Evolutionary conservation across 768 basidiomycete species (phyloP).

Genomic region (Boletus sensibilis): DNA sequence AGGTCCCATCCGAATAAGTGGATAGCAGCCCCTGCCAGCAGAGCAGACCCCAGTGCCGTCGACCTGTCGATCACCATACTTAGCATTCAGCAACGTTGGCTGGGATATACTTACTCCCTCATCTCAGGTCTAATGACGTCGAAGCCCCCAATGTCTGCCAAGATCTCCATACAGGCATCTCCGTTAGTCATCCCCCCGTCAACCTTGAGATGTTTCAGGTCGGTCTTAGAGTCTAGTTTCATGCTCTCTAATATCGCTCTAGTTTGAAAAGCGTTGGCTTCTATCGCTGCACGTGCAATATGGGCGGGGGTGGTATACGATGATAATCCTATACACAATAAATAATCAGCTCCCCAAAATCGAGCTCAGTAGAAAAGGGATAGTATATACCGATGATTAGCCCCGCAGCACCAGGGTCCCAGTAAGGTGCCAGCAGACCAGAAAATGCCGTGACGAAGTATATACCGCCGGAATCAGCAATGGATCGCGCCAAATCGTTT

Average conservation of each 20-base stretch:
- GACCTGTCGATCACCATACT: slow-evolving; percentile 50
- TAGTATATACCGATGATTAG: slow-evolving; percentile 66
- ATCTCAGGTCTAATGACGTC: slow-evolving; percentile 91
- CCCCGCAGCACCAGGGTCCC: slow-evolving; percentile 92
- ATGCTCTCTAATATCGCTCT: slow-evolving; percentile 94
- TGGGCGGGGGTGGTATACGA: slow-evolving; percentile 90
- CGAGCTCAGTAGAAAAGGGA: not conserved
- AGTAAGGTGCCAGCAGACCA: slow-evolving; percentile 94
- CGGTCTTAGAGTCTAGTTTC: slow-evolving; percentile 80
- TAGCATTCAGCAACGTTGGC: not conserved
- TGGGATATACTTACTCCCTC: slow-evolving; percentile 71
- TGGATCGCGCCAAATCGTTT: slow-evolving; percentile 78
- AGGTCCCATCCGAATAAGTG: slow-evolving; percentile 92
- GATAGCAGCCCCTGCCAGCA: slow-evolving; percentile 89
- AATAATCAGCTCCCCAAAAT: not conserved
- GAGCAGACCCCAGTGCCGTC: slow-evolving; percentile 92
- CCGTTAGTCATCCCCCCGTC: slow-evolving; percentile 99
- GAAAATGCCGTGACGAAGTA: slow-evolving; percentile 98
- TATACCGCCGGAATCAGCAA: slow-evolving; percentile 78
- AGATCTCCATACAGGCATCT: slow-evolving; percentile 80
- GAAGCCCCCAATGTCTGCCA: slow-evolving; percentile 91
- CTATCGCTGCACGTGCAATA: slow-evolving; percentile 91
- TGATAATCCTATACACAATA: slow-evolving; percentile 53
- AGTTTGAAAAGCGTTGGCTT: slow-evolving; percentile 96
- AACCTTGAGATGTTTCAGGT: slow-evolving; percentile 85